These are phyloP conservation scores for Mortierella sp. DNA, from an alignment of 371 early-diverging fungal species.

Conservation along the genomic window DNA sequence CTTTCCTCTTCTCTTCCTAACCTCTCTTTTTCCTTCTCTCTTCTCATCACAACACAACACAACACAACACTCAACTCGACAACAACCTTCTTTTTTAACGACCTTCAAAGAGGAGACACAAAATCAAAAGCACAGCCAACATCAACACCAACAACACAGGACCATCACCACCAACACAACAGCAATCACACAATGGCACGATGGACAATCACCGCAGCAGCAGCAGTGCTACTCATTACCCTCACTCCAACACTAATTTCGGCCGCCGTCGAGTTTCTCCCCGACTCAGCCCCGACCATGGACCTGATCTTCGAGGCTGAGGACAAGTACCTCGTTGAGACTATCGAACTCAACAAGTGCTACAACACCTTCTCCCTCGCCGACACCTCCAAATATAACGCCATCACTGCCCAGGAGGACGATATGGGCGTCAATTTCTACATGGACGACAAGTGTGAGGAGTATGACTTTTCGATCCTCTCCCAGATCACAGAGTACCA, in stretches of 20 bases:
- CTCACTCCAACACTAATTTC: constrained; percentile 2
- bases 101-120: not conserved
- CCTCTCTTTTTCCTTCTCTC: not conserved
- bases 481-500: constrained; percentile 24
- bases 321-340: not conserved
- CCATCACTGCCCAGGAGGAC: constrained; percentile 14
- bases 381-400: constrained; percentile 15
- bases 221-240: not conserved
- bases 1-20: not conserved
- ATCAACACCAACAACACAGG: not conserved
- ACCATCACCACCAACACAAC: not conserved
- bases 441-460: constrained; percentile 39
- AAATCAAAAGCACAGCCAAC: not conserved
- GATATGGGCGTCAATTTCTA: constrained; percentile 44
- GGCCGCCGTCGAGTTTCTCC: constrained; percentile 8
- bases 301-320: constrained; percentile 16
- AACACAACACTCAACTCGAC: not conserved
- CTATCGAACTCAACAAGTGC: constrained; percentile 26
- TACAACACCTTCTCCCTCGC: not conserved
- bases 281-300: not conserved
- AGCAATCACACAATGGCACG: not conserved
- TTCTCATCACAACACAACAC: not conserved
- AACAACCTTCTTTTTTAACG: not conserved
- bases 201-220: not conserved
- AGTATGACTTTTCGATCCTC: constrained; percentile 37